Base-by-base conservation (phyloP, 331 rosid species). In the Acacia pycnantha region DNA sequence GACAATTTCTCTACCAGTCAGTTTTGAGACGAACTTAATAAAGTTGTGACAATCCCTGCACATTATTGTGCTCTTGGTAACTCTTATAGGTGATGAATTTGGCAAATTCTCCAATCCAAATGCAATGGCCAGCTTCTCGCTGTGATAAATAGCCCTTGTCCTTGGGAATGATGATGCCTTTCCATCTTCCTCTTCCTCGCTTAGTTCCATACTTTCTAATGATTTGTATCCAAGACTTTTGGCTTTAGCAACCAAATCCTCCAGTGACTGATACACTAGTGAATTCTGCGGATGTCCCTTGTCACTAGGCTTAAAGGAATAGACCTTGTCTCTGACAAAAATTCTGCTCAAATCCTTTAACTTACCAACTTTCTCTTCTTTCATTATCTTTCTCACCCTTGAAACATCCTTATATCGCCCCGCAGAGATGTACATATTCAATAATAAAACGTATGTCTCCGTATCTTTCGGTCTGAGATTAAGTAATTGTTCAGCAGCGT, bases 281-380 rank as follows among this genome's bases (percentile, higher is more conserved):
- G 82, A 77, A 62, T 83, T 84, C 44, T 78, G 83, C 81, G 82
- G 56, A 74, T 87, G 84, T 40, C 86, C 86, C 70, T 84, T 87
- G 79, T 90, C 98, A n/a, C 87, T 88, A 3, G 92, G 89, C 88
- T 89, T 78, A 77, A 95, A 95, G 51, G 94, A 93, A 84, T 88
- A 84, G 40, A 92, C 88, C 90, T 69, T 92, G 66, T 90, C 88
- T 78, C 86, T 92, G 79, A 92, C 88, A 89, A 90, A 90, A 83
- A 95, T 90, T 97, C 98, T 88, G 88, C 99, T 95, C 96, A 93
- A 95, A 82, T 95, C 98, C 61, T 85, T 79, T 51, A 93, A 77
- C 43, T 90, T 88, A 71, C 83, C 90, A 62, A 89, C 76, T 68
- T 84, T 85, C 86, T 95, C 88, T 43, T 90, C 93, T 88, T 81